Percentiles rank a stretch among this genome's conserved stretches.
Evolutionary conservation across 2,329 filamentous ascomycete genomes (phyloP).

Genomic region (Chaetomium olivaceum): DNA sequence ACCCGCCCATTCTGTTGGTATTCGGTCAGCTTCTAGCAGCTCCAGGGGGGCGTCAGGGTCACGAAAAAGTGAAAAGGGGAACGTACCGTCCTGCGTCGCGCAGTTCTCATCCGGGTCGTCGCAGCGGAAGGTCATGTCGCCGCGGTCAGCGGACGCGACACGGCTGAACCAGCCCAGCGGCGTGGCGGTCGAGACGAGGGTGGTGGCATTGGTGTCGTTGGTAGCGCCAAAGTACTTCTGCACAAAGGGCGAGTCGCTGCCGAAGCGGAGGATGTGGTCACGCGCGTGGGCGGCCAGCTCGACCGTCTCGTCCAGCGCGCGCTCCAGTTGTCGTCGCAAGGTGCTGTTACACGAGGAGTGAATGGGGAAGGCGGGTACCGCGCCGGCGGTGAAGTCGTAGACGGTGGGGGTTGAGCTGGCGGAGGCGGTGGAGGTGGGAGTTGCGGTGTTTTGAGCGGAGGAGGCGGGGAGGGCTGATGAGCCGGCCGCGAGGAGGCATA

Average conservation of each 20-base stretch:
- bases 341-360: conserved; percentile 68
- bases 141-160: conserved; percentile 59
- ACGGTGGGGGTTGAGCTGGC: conserved; percentile 12
- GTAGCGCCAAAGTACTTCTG: conserved; percentile 67
- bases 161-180: conserved; percentile 64
- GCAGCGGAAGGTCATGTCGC: conserved; percentile 62
- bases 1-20: conserved; percentile 63
- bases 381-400: conserved; percentile 29
- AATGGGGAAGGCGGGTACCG: conserved; percentile 46
- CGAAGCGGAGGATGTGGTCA: conserved; percentile 60
- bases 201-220: conserved; percentile 21
- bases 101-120: conserved; percentile 70
- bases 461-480: not conserved
- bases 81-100: conserved; percentile 46
- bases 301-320: conserved; percentile 60
- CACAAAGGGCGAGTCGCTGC: conserved; percentile 59
- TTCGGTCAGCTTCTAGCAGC: not conserved
- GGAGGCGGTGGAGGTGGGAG: not conserved
- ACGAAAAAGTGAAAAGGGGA: not conserved
- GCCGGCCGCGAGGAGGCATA: not conserved
- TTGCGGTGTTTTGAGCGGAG: not conserved
- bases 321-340: conserved; percentile 55
- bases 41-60: not conserved
- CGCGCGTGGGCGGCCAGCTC: conserved; percentile 60
- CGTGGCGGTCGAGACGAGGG: conserved; percentile 52